Percentiles rank a stretch among this genome's conserved stretches.
Conservation (phyloP, 768 basidiomycete species). For the Xanthoconium stramineum region DNA sequence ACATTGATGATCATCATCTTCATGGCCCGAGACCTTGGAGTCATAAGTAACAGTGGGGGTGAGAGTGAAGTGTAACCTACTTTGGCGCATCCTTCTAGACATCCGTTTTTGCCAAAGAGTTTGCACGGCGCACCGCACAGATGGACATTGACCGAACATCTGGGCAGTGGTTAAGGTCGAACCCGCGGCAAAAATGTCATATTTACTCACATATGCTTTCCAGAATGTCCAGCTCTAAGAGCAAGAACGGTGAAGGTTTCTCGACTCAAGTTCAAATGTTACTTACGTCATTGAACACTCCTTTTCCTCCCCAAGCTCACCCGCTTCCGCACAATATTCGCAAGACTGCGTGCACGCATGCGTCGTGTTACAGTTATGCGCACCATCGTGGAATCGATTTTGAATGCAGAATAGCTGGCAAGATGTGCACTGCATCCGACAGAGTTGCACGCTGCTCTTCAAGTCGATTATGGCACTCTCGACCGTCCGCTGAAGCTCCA, state of each 20-base stretch:
- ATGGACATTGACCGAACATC: slow-evolving; percentile 41
- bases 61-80: slow-evolving; percentile 22
- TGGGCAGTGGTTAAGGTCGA: slow-evolving; percentile 18
- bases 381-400: slow-evolving; percentile 42
- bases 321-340: slow-evolving; percentile 36
- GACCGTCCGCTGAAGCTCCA: slow-evolving; percentile 41
- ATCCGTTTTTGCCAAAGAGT: too few relatives aligned
- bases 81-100: too few relatives aligned
- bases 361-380: slow-evolving; percentile 48
- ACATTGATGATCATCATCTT: too few relatives aligned
- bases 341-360: slow-evolving; percentile 47
- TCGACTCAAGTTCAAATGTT: not conserved
- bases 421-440: slow-evolving; percentile 37
- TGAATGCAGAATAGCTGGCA: slow-evolving; percentile 52
- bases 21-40: not conserved
- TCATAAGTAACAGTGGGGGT: not conserved
- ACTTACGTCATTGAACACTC: slow-evolving; percentile 48
- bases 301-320: slow-evolving; percentile 27
- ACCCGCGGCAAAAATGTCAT: not conserved
- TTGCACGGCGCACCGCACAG: too few relatives aligned
- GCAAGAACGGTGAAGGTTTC: not conserved
- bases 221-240: slow-evolving; percentile 53
- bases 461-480: slow-evolving; percentile 45
- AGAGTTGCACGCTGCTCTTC: slow-evolving; percentile 27
- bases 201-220: slow-evolving; percentile 49